A percentile compares a stretch with the other conserved stretches of the same genome.
Conservation (phyloP, 116 monocot species). For the Posidonia oceanica region DNA sequence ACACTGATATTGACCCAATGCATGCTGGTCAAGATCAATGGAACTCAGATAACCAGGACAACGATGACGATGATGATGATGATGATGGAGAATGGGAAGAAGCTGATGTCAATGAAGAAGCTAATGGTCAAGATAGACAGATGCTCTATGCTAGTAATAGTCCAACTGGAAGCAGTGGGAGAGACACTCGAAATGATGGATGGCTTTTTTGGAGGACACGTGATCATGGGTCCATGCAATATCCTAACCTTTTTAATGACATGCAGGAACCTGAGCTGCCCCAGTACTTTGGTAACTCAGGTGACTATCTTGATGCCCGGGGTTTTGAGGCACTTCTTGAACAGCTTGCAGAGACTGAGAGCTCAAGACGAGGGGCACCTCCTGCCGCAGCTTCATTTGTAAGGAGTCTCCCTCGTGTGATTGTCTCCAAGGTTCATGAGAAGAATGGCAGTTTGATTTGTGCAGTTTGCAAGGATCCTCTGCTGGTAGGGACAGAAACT, state of each 20-base stretch:
- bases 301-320: constrained; percentile 54
- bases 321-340: constrained; percentile 58
- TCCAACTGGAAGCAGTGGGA: constrained; percentile 15
- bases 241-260: constrained; percentile 23
- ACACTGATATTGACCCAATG: constrained; percentile 87
- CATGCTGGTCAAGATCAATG: constrained; percentile 58
- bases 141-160: constrained; percentile 12
- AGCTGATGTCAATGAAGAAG: constrained; percentile 20
- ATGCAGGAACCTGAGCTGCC: constrained; percentile 31
- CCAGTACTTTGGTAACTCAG: constrained; percentile 27
- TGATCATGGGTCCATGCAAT: not conserved
- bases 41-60: constrained; percentile 39
- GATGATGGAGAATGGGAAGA: constrained; percentile 51
- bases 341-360: constrained; percentile 47
- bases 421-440: constrained; percentile 47
- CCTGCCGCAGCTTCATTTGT: constrained; percentile 50
- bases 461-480: constrained; percentile 72
- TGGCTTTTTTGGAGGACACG: constrained; percentile 21
- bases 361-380: constrained; percentile 65
- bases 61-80: constrained; percentile 17
- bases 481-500: constrained; percentile 28
- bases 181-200: constrained; percentile 11
- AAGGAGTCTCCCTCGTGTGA: constrained; percentile 40
- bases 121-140: constrained; percentile 9
- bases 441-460: constrained; percentile 45